Evolutionary conservation across 2,329 filamentous ascomycete genomes (phyloP), one percentile per base, ranked within the genome.

Genomic region (Cordyceps pruinosa): DNA sequence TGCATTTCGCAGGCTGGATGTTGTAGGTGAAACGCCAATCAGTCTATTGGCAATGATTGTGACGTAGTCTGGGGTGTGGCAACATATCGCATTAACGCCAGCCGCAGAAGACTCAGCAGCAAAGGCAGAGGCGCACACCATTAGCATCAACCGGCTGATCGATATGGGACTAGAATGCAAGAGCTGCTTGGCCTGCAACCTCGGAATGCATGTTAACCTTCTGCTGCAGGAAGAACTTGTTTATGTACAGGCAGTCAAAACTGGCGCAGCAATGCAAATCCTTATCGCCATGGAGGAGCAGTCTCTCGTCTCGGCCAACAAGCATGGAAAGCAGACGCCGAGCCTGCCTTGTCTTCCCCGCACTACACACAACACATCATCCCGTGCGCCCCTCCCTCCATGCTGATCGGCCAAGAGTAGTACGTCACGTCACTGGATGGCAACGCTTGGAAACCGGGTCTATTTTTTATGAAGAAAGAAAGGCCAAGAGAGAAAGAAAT

Each of bases 311-410:
- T 44, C 30, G 41, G 51, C 51, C 41, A 46, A 54, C 30, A 46
- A 54, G 15, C n/a, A n/a, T 15, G n/a, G 12, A 54, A 42, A 12
- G 51, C 41, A 54, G 41, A 30, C 51, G 23, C 21, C 32, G 51
- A 46, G 51, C 51, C 23, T 53, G 35, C 23, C 26, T 51, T 19
- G 51, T 21, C 26, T 37, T 54, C 41, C 51, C 51, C 41, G 51
- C 51, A 54, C 28, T 26, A 21, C 21, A 39, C 51, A 54, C 51
- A n/a, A 51, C 50, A 54, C 30, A 54, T 45, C 41, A 54, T 34
- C 39, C 13, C 5, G 10, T 17, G 12, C 30, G 21, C 30, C 41
- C 30, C 50, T 53, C 50, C 19, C 25, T 26, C 37, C 26, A 23
- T 28, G 23, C 26, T 17, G 25, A 23, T 13, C 12, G 9, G 51